Evolutionary conservation across 2,329 filamentous ascomycete species (phyloP).

Genomic region (Phialocephala subalpina): DNA sequence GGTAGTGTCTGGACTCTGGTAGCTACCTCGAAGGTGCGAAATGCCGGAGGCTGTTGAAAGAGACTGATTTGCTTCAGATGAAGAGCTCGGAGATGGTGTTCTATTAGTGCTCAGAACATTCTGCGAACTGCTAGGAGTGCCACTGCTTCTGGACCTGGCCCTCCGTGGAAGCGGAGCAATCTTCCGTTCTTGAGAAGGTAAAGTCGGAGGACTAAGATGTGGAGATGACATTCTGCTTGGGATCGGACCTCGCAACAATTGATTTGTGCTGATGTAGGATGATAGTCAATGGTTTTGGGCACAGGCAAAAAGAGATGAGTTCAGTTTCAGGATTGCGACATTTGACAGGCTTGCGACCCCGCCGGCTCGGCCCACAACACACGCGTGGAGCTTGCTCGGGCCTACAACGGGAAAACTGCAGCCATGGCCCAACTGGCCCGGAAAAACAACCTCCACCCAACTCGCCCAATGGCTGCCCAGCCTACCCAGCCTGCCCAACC

Average conservation of each 20-base stretch:
- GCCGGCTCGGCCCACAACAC: background rate
- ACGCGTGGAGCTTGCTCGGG: too few relatives aligned
- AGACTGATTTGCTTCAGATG: slow-evolving; percentile 14
- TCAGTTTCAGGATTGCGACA: slow-evolving; percentile 4
- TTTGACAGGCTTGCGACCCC: background rate
- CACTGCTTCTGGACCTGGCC: slow-evolving; percentile 4
- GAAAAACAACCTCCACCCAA: too few relatives aligned
- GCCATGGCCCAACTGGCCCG: too few relatives aligned
- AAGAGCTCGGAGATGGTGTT: slow-evolving; percentile 1
- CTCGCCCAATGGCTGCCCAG: too few relatives aligned
- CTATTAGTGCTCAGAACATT: slow-evolving; percentile 6
- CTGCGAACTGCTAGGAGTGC: slow-evolving; percentile 7
- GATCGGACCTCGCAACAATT: slow-evolving; percentile 1
- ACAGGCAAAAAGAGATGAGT: background rate
- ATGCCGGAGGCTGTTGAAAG: slow-evolving; percentile 7
- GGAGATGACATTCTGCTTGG: slow-evolving; percentile 8
- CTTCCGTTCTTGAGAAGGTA: slow-evolving; percentile 11
- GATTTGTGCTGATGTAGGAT: slow-evolving; percentile 8
- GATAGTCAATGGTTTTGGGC: background rate
- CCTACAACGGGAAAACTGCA: too few relatives aligned
- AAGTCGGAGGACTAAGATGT: background rate
- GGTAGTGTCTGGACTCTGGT: background rate
- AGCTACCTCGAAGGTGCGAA: slow-evolving; percentile 5
- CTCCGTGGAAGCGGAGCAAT: slow-evolving; percentile 19
- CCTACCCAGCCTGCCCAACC: too few relatives aligned